Conservation (phyloP, 2,329 filamentous ascomycete genomes). For the Colletotrichum viniferum region DNA sequence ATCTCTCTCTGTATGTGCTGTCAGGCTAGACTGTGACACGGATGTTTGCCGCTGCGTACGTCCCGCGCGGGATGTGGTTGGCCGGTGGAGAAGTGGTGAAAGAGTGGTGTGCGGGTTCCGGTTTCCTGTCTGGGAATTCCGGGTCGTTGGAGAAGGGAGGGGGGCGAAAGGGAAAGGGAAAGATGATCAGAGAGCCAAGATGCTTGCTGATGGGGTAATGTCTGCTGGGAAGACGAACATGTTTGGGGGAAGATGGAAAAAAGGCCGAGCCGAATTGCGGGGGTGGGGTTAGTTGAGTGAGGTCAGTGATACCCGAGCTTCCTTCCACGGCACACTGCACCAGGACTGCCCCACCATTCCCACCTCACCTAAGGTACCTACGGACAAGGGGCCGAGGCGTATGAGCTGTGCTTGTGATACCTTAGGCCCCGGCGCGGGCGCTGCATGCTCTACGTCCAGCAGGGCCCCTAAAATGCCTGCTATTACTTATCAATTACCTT, state of each 20-base stretch:
- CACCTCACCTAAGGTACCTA: not conserved
- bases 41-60: not conserved
- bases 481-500: constrained; percentile 1
- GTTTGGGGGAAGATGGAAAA: not conserved
- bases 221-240: not conserved
- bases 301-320: not conserved
- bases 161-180: not conserved
- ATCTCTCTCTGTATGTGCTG: not conserved
- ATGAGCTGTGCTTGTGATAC: not conserved
- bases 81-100: not conserved
- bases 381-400: not conserved
- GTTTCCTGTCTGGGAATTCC: not conserved
- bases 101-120: not conserved
- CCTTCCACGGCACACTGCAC: not conserved
- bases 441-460: not conserved
- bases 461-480: not conserved
- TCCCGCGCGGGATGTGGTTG: not conserved
- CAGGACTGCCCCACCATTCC: not conserved
- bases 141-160: not conserved
- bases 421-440: not conserved
- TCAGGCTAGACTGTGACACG: not conserved
- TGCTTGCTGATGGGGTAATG: not conserved
- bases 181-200: not conserved
- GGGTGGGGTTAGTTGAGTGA: constrained; percentile 10
- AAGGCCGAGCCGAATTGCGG: constrained; percentile 17